Percentiles rank a stretch among this genome's conserved stretches.
These are phyloP conservation scores for Heterobasidion occidentale DNA, from an alignment of 1,284 basidiomycete genomes.

Conservation along the genomic window DNA sequence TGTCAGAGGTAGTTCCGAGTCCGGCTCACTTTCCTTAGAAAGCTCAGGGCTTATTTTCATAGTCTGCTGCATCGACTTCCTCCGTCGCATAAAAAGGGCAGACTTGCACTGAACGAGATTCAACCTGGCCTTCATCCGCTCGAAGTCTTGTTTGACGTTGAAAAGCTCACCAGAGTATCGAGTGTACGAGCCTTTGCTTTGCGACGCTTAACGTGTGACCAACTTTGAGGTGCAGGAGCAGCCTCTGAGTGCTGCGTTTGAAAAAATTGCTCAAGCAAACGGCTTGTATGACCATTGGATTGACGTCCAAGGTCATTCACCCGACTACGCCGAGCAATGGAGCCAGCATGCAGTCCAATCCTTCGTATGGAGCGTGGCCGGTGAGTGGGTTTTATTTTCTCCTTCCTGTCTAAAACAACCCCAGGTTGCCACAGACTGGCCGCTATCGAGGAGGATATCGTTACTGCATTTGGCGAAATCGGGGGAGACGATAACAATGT, in stretches of 20 bases:
- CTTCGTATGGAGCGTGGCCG: constrained; percentile 60
- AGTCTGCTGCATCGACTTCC: constrained; percentile 69
- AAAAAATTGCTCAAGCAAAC: constrained; percentile 58
- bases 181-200: constrained; percentile 28
- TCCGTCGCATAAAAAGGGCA: constrained; percentile 32
- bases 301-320: constrained; percentile 42
- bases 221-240: constrained; percentile 43
- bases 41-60: not conserved
- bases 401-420: not conserved
- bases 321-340: constrained; percentile 54
- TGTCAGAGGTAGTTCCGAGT: constrained; percentile 53
- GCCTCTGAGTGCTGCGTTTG: constrained; percentile 60
- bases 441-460: constrained; percentile 58
- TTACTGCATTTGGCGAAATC: constrained; percentile 54
- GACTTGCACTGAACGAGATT: constrained; percentile 59
- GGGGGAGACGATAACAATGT: constrained; percentile 54
- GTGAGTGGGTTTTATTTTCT: constrained; percentile 26
- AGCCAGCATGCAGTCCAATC: constrained; percentile 67
- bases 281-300: constrained; percentile 65
- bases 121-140: constrained; percentile 69
- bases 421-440: constrained; percentile 64
- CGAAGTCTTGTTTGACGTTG: constrained; percentile 67
- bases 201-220: not conserved
- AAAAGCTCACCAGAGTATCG: constrained; percentile 50
- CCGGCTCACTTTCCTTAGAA: not conserved